Evolutionary conservation across 352 stramenopile species (phyloP).

Genomic region (Phytopythium delawarense): DNA sequence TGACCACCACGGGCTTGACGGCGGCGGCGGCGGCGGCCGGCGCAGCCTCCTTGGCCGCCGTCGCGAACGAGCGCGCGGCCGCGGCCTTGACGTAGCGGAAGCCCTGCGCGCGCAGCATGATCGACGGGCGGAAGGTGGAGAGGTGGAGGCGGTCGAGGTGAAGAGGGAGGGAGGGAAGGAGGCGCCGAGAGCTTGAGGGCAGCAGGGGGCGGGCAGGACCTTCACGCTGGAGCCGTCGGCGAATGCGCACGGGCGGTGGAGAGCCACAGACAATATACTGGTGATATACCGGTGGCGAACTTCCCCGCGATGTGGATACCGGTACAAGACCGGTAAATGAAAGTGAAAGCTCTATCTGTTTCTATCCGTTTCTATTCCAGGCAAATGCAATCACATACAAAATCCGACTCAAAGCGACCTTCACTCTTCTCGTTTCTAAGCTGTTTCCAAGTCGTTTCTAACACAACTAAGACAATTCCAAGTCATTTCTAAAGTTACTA

Average conservation of each 20-base stretch:
- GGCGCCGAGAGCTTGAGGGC: neutral
- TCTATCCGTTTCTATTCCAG: too few relatives aligned
- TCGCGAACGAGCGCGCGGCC: conserved; percentile 40
- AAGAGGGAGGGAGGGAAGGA: neutral
- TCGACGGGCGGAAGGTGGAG: neutral
- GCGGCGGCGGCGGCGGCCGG: neutral
- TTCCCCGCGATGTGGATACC: conserved; percentile 1
- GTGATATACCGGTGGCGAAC: neutral
- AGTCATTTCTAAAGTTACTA: too few relatives aligned
- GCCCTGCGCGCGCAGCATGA: conserved; percentile 31
- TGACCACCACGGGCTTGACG: conserved; percentile 26
- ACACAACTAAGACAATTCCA: too few relatives aligned
- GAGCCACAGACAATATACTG: too few relatives aligned
- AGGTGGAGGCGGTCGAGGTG: neutral
- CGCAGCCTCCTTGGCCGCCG: conserved; percentile 46
- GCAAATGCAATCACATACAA: too few relatives aligned
- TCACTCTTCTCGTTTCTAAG: too few relatives aligned
- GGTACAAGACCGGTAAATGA: conserved; percentile 1
- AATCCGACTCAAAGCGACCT: too few relatives aligned
- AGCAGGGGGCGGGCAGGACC: neutral
- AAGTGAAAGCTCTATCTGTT: too few relatives aligned
- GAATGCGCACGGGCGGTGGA: conserved; percentile 8
- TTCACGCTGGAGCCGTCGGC: conserved; percentile 14
- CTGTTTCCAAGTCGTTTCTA: too few relatives aligned
- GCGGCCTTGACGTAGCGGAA: conserved; percentile 12